These are phyloP conservation scores for Chiua virens DNA, from an alignment of 768 basidiomycete genomes.

Conservation along the genomic window DNA sequence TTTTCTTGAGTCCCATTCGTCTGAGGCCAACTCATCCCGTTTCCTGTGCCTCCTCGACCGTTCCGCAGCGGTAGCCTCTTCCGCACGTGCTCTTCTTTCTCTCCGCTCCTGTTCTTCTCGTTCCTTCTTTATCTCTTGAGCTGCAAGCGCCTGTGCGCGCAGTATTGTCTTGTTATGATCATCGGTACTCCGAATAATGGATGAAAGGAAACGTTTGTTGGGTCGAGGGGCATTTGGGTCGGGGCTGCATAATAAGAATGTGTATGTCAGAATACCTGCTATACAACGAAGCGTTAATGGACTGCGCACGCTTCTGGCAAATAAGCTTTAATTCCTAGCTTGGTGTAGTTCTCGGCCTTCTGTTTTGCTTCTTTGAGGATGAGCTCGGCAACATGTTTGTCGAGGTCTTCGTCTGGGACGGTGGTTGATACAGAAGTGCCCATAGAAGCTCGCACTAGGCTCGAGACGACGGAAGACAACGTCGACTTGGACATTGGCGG, in stretches of 20 bases:
- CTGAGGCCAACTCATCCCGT: slow-evolving; percentile 29
- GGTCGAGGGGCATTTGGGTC: slow-evolving; percentile 76
- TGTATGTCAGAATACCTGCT: not conserved
- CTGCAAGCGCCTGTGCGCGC: slow-evolving; percentile 68
- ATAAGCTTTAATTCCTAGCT: slow-evolving; percentile 79
- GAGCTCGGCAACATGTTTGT: slow-evolving; percentile 88
- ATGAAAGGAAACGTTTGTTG: slow-evolving; percentile 79
- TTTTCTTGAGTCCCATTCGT: slow-evolving; percentile 38
- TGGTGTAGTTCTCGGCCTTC: slow-evolving; percentile 78
- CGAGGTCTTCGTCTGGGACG: slow-evolving; percentile 82
- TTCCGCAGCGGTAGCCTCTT: slow-evolving; percentile 75
- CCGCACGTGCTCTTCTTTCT: slow-evolving; percentile 64
- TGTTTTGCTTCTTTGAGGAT: slow-evolving; percentile 92
- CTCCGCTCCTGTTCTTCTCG: slow-evolving; percentile 63
- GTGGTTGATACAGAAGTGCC: slow-evolving; percentile 57
- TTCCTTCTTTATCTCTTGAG: slow-evolving; percentile 69
- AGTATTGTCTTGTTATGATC: slow-evolving; percentile 91
- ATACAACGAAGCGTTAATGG: slow-evolving; percentile 4
- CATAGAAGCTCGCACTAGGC: slow-evolving; percentile 76
- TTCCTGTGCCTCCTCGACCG: slow-evolving; percentile 42
- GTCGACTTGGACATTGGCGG: slow-evolving; percentile 48
- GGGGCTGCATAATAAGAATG: slow-evolving; percentile 39
- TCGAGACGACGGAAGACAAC: slow-evolving; percentile 82
- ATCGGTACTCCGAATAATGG: slow-evolving; percentile 91
- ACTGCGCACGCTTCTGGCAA: slow-evolving; percentile 53